Base-by-base conservation (phyloP, 345 rosid species). In the Eucalyptus pauciflora region DNA sequence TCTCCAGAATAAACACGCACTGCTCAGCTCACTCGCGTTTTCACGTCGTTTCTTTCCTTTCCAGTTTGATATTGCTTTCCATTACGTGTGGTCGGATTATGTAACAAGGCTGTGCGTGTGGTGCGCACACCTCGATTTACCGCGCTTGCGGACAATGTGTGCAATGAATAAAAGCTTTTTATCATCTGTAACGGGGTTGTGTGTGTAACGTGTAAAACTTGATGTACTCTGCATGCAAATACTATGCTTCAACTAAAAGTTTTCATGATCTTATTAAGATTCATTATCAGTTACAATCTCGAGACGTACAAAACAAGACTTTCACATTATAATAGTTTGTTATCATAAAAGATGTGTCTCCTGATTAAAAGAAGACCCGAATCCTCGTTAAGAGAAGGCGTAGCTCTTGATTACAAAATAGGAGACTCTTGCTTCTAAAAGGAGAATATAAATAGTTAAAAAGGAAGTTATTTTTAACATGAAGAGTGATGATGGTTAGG, bases 291-390 rank as follows among this genome's bases (percentile, higher is more conserved):
- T 54, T 20, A 67, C 17, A 54, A 9, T 67, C 41, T n/a, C 11
- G 0, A 3, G 58, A 20, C 2, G 2, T 54, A 54, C 58, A 52
- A 52, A 52, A 52, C 10, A 52, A 0, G 3, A 1, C 22, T 17
- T 52, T 52, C 62, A 58, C 25, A 7, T 31, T n/a, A 16, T 4
- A 50, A 15, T 15, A 50, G 3, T 50, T 50, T 50, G 22, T 50
- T 50, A 15, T 50, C 20, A 2, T 50, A 50, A 50, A 0, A 15
- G 8, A 50, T 0, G 7, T 50, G 54, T 50, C 20, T 15, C 18
- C 7, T 50, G 0, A 50, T 50, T 15, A 50, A 50, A 3, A 50
- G 51, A 50, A 50, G 2, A 50, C 1, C 0, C 5, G 52, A 50
- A 50, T 50, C 7, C 2, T 50, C 2, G 17, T 50, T 50, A 15